A percentile compares a stretch with the other conserved stretches of the same genome.
These are phyloP conservation scores for Didymella segeticola DNA, from an alignment of 2,329 filamentous ascomycete species.

Conservation along the genomic window DNA sequence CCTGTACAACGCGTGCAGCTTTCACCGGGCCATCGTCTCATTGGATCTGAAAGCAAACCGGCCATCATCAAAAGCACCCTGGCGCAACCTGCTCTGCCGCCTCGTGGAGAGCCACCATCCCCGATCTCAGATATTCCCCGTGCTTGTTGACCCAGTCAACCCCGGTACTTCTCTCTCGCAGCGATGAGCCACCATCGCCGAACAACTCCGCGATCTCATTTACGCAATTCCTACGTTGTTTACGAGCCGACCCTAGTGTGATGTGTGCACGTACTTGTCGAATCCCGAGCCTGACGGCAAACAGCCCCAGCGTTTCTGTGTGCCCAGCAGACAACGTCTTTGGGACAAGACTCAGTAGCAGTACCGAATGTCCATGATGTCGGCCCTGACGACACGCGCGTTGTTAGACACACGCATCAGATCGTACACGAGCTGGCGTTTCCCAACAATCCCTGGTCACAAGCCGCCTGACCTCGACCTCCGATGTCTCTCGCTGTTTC, in stretches of 20 bases:
- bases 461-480: conserved; percentile 5
- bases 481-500: conserved; percentile 5
- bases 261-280: conserved; percentile 22
- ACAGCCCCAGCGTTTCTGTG: neutral
- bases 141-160: conserved; percentile 10
- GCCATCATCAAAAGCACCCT: conserved; percentile 21
- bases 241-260: conserved; percentile 27
- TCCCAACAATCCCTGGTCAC: conserved; percentile 2
- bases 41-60: conserved; percentile 34
- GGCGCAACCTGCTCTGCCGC: conserved; percentile 14
- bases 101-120: conserved; percentile 25
- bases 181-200: conserved; percentile 19
- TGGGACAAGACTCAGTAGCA: neutral
- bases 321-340: conserved; percentile 5
- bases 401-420: conserved; percentile 21
- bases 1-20: conserved; percentile 30
- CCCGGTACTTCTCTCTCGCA: conserved; percentile 5
- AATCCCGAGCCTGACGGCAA: neutral
- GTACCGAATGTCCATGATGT: neutral
- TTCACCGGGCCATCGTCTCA: conserved; percentile 28
- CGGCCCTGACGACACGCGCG: conserved; percentile 13
- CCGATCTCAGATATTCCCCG: conserved; percentile 6
- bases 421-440: conserved; percentile 2
- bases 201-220: conserved; percentile 33
- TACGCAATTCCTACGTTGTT: conserved; percentile 18